Evolutionary conservation across 257 asterid species (phyloP).

Genomic region (Gynochthodes officinalis): DNA sequence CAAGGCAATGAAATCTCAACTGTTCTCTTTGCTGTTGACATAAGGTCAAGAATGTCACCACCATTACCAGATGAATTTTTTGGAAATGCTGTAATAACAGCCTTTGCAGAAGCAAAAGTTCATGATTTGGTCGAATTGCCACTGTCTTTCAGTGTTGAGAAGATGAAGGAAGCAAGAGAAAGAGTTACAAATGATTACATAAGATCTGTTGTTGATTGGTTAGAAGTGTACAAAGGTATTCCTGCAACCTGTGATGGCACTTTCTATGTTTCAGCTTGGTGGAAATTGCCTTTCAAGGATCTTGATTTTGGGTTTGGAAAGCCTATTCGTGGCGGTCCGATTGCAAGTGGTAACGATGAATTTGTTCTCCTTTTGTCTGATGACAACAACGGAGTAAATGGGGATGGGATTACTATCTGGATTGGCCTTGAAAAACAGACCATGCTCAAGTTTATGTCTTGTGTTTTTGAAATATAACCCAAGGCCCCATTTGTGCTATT

Average conservation of each 20-base stretch:
- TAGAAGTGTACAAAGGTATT: slow-evolving; percentile 38
- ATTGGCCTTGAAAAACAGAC: slow-evolving; percentile 35
- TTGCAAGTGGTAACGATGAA: slow-evolving; percentile 42
- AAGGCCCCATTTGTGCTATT: too few relatives aligned
- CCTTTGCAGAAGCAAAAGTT: slow-evolving; percentile 26
- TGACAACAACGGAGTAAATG: slow-evolving; percentile 16
- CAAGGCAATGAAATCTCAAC: slow-evolving; percentile 20
- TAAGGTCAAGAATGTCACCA: slow-evolving; percentile 30
- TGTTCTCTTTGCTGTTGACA: slow-evolving; percentile 43
- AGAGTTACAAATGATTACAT: slow-evolving; percentile 35
- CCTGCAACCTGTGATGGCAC: slow-evolving; percentile 31
- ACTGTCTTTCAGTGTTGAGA: slow-evolving; percentile 23
- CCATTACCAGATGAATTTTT: slow-evolving; percentile 22
- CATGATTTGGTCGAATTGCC: slow-evolving; percentile 23
- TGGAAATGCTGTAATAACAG: slow-evolving; percentile 44
- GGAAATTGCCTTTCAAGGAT: slow-evolving; percentile 36
- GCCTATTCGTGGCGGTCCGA: slow-evolving; percentile 40
- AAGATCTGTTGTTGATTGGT: slow-evolving; percentile 39
- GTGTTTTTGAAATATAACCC: slow-evolving; percentile 20
- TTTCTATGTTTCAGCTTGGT: slow-evolving; percentile 45
- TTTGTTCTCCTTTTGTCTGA: slow-evolving; percentile 34
- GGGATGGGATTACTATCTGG: slow-evolving; percentile 37
- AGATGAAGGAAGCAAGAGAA: slow-evolving; percentile 23
- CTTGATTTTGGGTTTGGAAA: slow-evolving; percentile 37
- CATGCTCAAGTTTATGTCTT: slow-evolving; percentile 29